These are phyloP conservation scores for Melampsora abietis-canadensis DNA, from an alignment of 1,284 basidiomycete genomes.

Conservation along the genomic window DNA sequence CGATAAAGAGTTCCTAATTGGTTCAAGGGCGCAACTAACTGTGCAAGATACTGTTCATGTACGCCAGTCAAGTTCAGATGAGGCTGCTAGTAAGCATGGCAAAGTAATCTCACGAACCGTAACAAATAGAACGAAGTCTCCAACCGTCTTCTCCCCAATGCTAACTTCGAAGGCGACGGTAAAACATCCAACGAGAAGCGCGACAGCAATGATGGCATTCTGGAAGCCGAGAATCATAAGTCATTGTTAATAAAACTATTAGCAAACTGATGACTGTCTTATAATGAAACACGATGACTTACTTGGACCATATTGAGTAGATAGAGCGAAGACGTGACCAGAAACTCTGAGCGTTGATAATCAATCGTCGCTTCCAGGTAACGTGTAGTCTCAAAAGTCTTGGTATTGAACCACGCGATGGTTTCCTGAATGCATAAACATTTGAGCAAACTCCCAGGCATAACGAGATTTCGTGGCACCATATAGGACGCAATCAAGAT, in stretches of 20 bases:
- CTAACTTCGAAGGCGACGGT: conserved; percentile 69
- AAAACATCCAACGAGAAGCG: conserved; percentile 71
- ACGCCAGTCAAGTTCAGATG: conserved; percentile 48
- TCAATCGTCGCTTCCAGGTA: conserved; percentile 70
- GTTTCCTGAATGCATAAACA: conserved; percentile 52
- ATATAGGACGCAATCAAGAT: conserved; percentile 65
- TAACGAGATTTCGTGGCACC: conserved; percentile 47
- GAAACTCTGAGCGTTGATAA: conserved; percentile 72
- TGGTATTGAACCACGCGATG: conserved; percentile 73
- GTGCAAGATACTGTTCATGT: conserved; percentile 27
- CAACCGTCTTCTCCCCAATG: conserved; percentile 54
- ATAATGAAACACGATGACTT: conserved; percentile 48
- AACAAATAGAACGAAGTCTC: conserved; percentile 49
- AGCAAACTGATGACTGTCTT: not conserved
- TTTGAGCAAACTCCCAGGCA: conserved; percentile 49
- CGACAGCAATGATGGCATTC: conserved; percentile 59
- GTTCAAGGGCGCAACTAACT: conserved; percentile 46
- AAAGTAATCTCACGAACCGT: conserved; percentile 45
- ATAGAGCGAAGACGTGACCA: conserved; percentile 70
- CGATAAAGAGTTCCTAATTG: conserved; percentile 50
- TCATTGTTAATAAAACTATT: not conserved
- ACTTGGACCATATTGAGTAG: conserved; percentile 71
- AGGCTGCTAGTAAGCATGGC: not conserved
- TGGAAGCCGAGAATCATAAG: conserved; percentile 48
- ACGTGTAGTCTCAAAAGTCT: conserved; percentile 71